Base-by-base conservation (phyloP, 73 alveolate genomes). In the Paramecium octaurelia region DNA sequence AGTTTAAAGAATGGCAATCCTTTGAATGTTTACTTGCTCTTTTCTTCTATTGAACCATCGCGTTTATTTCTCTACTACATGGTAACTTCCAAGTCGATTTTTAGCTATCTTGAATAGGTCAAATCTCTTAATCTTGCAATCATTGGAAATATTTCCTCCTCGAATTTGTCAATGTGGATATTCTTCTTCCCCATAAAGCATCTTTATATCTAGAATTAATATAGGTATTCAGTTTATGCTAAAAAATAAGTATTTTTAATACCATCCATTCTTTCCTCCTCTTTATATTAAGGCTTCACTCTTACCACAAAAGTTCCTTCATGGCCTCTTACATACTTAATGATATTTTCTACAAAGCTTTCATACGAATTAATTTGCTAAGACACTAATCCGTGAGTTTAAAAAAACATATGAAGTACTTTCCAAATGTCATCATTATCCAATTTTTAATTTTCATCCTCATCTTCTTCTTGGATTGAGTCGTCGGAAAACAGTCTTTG, bases 61-160 rank as follows among this genome's bases (percentile, higher is more conserved):
- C 88, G 46, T 59, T 73, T 70, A 87, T 75, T 60, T 54, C 90
- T 75, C 58, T 88, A 58, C 84, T 89, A 90, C 92, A 87, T 95
- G 24, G 42, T 94, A 6, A 58, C 86, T 58, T 80, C 68, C 58
- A 93, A 54, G 85, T 93, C 96, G 5, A 95, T 92, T 64, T 93
- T 87, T 59, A 95, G 73, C 46, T 93, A 92, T 88, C 95, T 94
- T 48, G 89, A 85, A 80, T 95, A 95, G 59, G 94, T 94, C 87
- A 95, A 92, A 92, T 95, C 95, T 54, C 98, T 95, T n/a, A 95
- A 86, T 92, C 98, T 93, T 48, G 98, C 97, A 86, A 92, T 96
- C 95, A 93, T 93, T 40, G 98, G 98, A 69, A 54, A 93, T 18
- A 95, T 93, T 92, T 85, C 93, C 71, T 89, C 92, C 40, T 89